These are phyloP conservation scores for Aureobasidium vineae DNA, from an alignment of 2,329 filamentous ascomycete genomes.

Conservation along the genomic window DNA sequence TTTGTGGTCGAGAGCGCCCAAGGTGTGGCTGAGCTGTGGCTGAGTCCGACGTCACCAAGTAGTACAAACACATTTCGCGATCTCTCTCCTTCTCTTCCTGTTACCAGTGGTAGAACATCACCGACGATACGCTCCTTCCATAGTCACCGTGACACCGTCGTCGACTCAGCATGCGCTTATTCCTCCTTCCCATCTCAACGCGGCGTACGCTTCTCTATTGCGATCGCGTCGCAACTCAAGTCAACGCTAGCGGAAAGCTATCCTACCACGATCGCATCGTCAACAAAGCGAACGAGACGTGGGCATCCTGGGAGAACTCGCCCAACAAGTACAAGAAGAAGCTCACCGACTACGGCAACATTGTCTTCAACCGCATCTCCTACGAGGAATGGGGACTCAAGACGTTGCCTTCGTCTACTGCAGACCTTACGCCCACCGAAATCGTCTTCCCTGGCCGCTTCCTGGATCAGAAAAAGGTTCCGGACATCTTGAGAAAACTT, in stretches of 20 bases:
- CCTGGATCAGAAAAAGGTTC: conserved; percentile 61
- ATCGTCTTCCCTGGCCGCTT: conserved; percentile 73
- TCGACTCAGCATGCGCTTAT: conserved; percentile 70
- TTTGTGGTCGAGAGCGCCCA: neutral
- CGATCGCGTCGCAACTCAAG: conserved; percentile 57
- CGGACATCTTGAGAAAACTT: conserved; percentile 64
- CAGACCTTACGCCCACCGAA: conserved; percentile 47
- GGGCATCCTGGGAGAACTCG: conserved; percentile 84
- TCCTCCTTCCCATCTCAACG: conserved; percentile 89
- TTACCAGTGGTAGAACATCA: neutral
- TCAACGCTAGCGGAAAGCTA: conserved; percentile 48
- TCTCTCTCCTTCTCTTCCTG: neutral
- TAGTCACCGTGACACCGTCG: neutral
- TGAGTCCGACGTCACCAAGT: neutral
- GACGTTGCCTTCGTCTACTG: conserved; percentile 78
- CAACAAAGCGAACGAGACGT: conserved; percentile 69
- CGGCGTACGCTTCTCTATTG: conserved; percentile 89
- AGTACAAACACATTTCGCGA: conserved; percentile 3
- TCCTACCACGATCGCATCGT: conserved; percentile 68
- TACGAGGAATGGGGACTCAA: conserved; percentile 99
- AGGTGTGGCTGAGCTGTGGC: neutral
- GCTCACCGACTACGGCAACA: conserved; percentile 81
- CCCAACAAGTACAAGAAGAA: conserved; percentile 73
- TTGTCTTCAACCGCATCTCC: conserved; percentile 77
- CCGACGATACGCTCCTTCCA: neutral